These are phyloP conservation scores for Zygotorulaspora sp. DNA, from an alignment of 805 yeast genomes.

Conservation along the genomic window DNA sequence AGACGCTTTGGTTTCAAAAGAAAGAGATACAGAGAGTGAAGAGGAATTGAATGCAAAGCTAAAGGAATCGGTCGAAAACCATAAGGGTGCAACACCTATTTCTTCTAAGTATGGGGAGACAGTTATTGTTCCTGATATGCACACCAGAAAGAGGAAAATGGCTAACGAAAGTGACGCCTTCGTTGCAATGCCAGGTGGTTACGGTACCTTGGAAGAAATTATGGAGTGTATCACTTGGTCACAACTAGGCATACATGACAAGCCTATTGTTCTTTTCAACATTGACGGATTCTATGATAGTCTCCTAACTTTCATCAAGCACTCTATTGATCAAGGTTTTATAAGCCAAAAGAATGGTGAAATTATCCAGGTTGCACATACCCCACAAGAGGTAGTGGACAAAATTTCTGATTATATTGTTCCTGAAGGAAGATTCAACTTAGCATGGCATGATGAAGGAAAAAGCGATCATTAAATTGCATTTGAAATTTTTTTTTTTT, in stretches of 20 bases:
- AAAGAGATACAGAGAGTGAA: constrained; percentile 45
- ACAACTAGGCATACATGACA: constrained; percentile 78
- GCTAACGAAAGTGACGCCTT: constrained; percentile 82
- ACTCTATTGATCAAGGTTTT: constrained; percentile 60
- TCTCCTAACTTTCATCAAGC: constrained; percentile 55
- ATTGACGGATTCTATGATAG: constrained; percentile 76
- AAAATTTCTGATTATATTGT: constrained; percentile 55
- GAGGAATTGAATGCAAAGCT: constrained; percentile 45
- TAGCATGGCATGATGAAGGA: constrained; percentile 54
- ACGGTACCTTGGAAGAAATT: constrained; percentile 83
- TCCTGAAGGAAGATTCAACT: constrained; percentile 69
- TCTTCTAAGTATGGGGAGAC: constrained; percentile 62
- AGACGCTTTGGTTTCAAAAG: constrained; percentile 71
- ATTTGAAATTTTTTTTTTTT: too few species aligned
- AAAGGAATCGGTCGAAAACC: constrained; percentile 52
- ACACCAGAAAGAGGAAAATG: constrained; percentile 82
- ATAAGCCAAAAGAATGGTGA: constrained; percentile 61
- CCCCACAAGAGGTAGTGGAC: constrained; percentile 62
- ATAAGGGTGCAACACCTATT: constrained; percentile 61
- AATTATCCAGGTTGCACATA: constrained; percentile 63
- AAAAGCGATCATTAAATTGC: neutral
- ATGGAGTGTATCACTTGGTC: constrained; percentile 91
- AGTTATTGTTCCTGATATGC: constrained; percentile 82
- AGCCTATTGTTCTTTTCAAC: constrained; percentile 76
- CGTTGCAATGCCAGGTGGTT: constrained; percentile 89